Percentiles rank a stretch among this genome's conserved stretches.
phyloP scores from a whole-genome alignment of 192 early-diverging fungal species.

The Endogone sp. region DNA sequence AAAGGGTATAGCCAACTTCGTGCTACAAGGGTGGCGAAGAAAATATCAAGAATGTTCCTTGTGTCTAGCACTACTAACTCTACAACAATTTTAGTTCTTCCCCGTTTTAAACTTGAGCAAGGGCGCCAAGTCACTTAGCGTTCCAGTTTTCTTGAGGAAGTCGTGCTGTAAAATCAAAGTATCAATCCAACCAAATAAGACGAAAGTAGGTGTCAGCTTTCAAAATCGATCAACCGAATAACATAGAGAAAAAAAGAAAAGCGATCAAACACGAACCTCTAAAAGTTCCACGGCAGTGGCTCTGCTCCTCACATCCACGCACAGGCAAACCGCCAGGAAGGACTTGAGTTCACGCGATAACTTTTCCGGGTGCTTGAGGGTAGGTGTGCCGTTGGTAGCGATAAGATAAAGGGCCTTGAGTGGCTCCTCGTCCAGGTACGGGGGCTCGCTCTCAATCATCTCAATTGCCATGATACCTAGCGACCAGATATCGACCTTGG shows the following conservation, averaged over 20 bases:
- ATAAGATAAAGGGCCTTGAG: constrained; percentile 94
- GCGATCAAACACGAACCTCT: constrained; percentile 39
- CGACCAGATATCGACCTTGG: constrained; percentile 88
- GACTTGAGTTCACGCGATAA: constrained; percentile 75
- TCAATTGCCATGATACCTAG: constrained; percentile 97
- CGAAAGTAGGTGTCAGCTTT: constrained; percentile 2
- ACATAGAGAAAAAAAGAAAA: neutral
- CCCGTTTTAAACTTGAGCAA: constrained; percentile 50
- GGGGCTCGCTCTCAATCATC: constrained; percentile 96
- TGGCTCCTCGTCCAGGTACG: constrained; percentile 93
- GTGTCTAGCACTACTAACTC: too few species aligned
- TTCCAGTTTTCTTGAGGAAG: constrained; percentile 62
- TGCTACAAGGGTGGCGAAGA: too few species aligned
- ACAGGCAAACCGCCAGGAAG: constrained; percentile 84
- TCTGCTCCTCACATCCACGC: constrained; percentile 82
- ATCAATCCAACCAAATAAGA: neutral
- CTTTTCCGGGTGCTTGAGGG: constrained; percentile 80
- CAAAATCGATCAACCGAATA: neutral
- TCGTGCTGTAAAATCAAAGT: constrained; percentile 52
- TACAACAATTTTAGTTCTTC: constrained; percentile 23
- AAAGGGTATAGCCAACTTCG: too few species aligned
- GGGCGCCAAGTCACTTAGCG: constrained; percentile 57
- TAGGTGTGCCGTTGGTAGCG: constrained; percentile 94
- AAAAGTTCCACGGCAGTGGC: constrained; percentile 75
- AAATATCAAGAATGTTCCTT: too few species aligned